A percentile compares a stretch with the other conserved stretches of the same genome.
Conservation (phyloP, 192 early-diverging fungal species). For the Umbelopsis sp. region DNA sequence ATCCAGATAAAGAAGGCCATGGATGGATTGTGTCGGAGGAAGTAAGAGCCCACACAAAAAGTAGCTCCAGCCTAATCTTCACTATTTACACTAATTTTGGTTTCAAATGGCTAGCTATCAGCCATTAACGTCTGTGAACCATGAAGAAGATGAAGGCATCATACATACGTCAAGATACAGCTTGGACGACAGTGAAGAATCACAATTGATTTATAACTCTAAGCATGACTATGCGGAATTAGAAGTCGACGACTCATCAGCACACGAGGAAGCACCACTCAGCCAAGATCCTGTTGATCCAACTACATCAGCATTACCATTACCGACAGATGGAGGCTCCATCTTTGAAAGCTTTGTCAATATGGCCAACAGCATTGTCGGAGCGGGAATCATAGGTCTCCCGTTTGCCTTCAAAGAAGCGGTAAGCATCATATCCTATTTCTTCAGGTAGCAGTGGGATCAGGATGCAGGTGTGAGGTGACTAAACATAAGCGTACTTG, state of each 20-base stretch:
- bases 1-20: not conserved
- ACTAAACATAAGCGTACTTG: not conserved
- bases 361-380: conserved; percentile 93
- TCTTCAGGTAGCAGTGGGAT: not conserved
- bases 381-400: conserved; percentile 85
- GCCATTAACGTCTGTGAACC: conserved; percentile 1
- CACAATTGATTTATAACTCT: not conserved
- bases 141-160: not conserved
- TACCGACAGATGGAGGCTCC: conserved; percentile 56
- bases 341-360: conserved; percentile 66
- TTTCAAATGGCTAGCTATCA: not conserved
- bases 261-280: not conserved
- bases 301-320: not conserved
- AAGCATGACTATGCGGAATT: conserved; percentile 30
- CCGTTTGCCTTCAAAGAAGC: conserved; percentile 86
- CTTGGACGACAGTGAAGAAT: not conserved
- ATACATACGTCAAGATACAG: not conserved
- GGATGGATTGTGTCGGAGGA: not conserved
- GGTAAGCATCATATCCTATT: conserved; percentile 36
- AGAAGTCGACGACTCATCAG: conserved; percentile 33
- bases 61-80: not conserved
- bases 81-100: not conserved
- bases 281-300: not conserved
- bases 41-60: not conserved
- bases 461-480: not conserved